These are phyloP conservation scores for Epichloe hybrida DNA, from an alignment of 2,329 filamentous ascomycete genomes.

Conservation along the genomic window DNA sequence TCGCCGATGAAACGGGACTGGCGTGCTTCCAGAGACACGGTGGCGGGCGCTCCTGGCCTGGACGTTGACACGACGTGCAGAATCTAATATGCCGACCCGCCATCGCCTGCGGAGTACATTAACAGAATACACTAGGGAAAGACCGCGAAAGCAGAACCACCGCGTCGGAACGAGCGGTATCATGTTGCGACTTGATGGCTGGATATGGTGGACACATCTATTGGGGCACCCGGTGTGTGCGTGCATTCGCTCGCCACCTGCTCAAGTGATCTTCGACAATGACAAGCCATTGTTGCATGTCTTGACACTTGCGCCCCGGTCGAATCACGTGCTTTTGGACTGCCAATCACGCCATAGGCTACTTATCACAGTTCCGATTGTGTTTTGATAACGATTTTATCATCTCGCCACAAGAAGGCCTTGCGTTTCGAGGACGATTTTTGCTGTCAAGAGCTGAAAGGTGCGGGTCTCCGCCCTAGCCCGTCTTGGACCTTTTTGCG, in stretches of 20 bases:
- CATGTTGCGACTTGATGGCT: background rate
- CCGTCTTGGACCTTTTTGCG: background rate
- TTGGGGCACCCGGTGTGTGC: background rate
- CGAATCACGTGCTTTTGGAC: background rate
- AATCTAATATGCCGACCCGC: background rate
- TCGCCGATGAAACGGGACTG: constrained; percentile 4
- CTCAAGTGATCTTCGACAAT: background rate
- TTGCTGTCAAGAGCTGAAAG: background rate
- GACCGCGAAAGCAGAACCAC: background rate
- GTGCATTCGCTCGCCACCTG: background rate
- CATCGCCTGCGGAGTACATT: background rate
- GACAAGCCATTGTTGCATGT: too few relatives aligned
- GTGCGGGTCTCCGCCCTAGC: background rate
- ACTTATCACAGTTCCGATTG: too few relatives aligned
- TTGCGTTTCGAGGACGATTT: background rate
- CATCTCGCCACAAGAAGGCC: background rate
- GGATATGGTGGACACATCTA: background rate
- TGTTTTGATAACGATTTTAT: background rate
- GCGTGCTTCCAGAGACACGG: constrained; percentile 6
- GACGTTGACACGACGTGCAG: background rate
- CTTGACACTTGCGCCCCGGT: too few relatives aligned
- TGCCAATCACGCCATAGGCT: too few relatives aligned
- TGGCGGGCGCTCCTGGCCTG: constrained; percentile 1
- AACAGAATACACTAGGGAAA: background rate
- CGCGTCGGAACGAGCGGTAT: background rate